These are phyloP conservation scores for Leccinellum rugosiceps DNA, from an alignment of 768 basidiomycete species.

Conservation along the genomic window DNA sequence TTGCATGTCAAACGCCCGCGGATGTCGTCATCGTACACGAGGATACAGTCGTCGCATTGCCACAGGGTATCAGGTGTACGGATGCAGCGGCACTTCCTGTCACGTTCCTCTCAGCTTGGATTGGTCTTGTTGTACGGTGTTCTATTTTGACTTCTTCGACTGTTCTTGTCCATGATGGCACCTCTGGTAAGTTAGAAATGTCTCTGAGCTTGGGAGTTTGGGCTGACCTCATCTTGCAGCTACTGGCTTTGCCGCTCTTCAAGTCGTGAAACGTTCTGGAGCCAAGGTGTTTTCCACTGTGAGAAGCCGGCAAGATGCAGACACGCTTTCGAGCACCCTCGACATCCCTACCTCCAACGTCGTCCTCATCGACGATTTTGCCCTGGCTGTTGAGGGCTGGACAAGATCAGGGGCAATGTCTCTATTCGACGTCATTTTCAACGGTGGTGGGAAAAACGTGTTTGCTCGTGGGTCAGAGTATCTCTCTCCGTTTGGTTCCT, in stretches of 20 bases:
- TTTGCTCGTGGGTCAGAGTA: conserved; percentile 18
- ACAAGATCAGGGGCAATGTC: conserved; percentile 10
- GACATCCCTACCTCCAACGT: conserved; percentile 11
- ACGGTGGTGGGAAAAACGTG: conserved; percentile 12
- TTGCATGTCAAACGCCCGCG: conserved; percentile 15
- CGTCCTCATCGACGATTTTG: conserved; percentile 11
- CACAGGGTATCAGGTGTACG: conserved; percentile 7
- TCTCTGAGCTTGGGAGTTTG: neutral
- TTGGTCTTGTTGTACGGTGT: conserved; percentile 21
- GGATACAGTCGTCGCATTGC: conserved; percentile 10
- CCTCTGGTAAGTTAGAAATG: conserved; percentile 16
- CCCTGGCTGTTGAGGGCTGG: conserved; percentile 9
- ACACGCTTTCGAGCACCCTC: conserved; percentile 10
- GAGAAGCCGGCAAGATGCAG: conserved; percentile 10
- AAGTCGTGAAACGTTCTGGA: conserved; percentile 21
- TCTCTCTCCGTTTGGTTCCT: conserved; percentile 25
- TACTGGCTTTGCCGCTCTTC: conserved; percentile 25
- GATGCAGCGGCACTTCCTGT: conserved; percentile 23
- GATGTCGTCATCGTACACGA: conserved; percentile 17
- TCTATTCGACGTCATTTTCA: conserved; percentile 26
- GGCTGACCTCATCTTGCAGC: conserved; percentile 10
- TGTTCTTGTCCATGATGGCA: conserved; percentile 26
- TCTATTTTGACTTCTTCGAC: conserved; percentile 20
- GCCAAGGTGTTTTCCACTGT: conserved; percentile 25
- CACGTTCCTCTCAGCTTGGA: conserved; percentile 26